Conservation (phyloP, 768 basidiomycete genomes). For the Boletus pseudo-olivaceus region DNA sequence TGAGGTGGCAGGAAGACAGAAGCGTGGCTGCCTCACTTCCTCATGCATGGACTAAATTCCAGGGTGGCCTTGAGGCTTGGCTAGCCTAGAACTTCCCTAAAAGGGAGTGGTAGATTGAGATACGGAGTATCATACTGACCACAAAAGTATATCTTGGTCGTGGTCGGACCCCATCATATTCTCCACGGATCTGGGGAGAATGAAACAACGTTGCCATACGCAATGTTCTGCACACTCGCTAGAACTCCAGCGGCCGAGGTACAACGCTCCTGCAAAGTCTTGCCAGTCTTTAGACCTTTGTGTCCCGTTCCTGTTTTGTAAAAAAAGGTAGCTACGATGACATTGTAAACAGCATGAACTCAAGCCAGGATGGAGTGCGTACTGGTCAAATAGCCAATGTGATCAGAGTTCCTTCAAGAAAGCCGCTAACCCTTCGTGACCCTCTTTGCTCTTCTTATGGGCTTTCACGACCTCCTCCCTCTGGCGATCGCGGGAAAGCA, state of each 20-base stretch:
- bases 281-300: neutral
- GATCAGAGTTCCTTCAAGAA: slow-evolving; percentile 36
- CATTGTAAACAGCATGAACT: neutral
- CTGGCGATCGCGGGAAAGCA: slow-evolving; percentile 60
- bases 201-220: neutral
- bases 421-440: slow-evolving; percentile 45
- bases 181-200: neutral
- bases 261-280: neutral
- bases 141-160: neutral
- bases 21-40: neutral
- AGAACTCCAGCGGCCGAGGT: neutral
- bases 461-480: slow-evolving; percentile 32
- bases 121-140: neutral
- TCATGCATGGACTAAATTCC: too few relatives aligned
- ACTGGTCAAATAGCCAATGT: neutral
- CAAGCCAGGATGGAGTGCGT: neutral
- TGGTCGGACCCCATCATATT: neutral
- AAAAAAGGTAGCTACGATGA: neutral
- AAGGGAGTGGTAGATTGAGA: neutral
- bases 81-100: neutral
- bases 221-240: neutral
- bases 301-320: neutral
- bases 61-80: too few relatives aligned
- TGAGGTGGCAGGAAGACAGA: neutral
- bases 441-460: slow-evolving; percentile 20